Evolutionary conservation across 2,329 filamentous ascomycete species (phyloP).

Genomic region (Thyridium curvatum): DNA sequence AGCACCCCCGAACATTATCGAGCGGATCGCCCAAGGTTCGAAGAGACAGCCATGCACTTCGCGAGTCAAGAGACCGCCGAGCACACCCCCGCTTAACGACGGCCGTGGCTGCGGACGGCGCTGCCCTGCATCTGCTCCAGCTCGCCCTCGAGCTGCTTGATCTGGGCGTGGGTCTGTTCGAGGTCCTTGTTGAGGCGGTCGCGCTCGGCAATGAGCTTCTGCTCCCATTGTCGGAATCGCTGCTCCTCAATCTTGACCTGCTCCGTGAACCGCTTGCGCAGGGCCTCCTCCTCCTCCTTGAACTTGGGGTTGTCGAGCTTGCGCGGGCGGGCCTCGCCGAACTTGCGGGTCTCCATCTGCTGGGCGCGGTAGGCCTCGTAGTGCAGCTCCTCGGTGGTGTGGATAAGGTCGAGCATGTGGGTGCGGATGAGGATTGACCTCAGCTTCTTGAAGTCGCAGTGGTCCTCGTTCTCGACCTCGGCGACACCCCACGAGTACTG

Average conservation of each 20-base stretch:
- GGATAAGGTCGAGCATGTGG: conserved; percentile 99
- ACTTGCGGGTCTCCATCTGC: conserved; percentile 99
- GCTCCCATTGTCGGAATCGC: conserved; percentile 98
- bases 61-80: conserved; percentile 3
- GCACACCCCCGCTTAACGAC: conserved; percentile 57
- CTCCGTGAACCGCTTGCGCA: conserved; percentile 98
- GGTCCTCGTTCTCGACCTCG: conserved; percentile 99
- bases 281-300: conserved; percentile 98
- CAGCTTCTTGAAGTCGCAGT: conserved; percentile 99
- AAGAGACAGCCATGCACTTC: conserved; percentile 1
- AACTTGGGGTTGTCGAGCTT: conserved; percentile 99
- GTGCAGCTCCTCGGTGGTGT: conserved; percentile 98
- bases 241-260: conserved; percentile 99
- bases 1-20: too few species aligned
- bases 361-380: conserved; percentile 98
- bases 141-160: conserved; percentile 87
- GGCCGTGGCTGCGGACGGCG: conserved; percentile 84
- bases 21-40: too few species aligned
- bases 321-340: conserved; percentile 91
- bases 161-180: conserved; percentile 91
- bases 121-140: conserved; percentile 90
- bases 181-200: conserved; percentile 99
- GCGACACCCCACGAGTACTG: conserved; percentile 99
- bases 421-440: conserved; percentile 97
- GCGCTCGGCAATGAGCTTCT: conserved; percentile 98